These are phyloP conservation scores for Coemansia sp. DNA, from an alignment of 371 early-diverging fungal species.

Conservation along the genomic window DNA sequence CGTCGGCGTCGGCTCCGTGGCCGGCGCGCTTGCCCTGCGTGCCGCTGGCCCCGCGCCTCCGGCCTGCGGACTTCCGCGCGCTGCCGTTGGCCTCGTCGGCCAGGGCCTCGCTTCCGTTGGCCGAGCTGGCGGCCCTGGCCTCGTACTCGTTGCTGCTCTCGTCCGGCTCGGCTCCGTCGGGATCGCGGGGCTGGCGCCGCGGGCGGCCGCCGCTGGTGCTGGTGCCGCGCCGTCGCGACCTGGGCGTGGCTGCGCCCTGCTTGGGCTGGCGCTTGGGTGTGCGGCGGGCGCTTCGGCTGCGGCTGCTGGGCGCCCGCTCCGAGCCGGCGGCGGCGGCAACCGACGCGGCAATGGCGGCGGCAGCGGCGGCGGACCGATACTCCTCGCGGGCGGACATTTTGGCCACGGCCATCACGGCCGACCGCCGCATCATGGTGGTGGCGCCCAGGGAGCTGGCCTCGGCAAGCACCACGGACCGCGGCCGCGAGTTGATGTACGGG, in stretches of 20 bases:
- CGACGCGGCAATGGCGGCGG: conserved; percentile 42
- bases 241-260: conserved; percentile 53
- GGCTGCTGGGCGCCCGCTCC: not conserved
- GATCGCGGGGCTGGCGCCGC: conserved; percentile 1
- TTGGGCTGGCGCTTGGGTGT: conserved; percentile 53
- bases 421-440: conserved; percentile 44
- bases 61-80: not conserved
- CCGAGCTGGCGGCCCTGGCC: not conserved
- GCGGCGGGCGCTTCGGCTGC: conserved; percentile 13
- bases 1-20: not conserved
- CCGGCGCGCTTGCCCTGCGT: conserved; percentile 18
- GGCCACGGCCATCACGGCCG: conserved; percentile 44
- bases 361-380: conserved; percentile 35
- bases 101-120: not conserved
- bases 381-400: conserved; percentile 48
- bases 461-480: conserved; percentile 41
- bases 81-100: not conserved
- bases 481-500: conserved; percentile 55
- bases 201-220: conserved; percentile 9
- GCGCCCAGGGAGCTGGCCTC: conserved; percentile 49
- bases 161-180: conserved; percentile 14
- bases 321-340: conserved; percentile 31
- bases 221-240: too few relatives aligned
- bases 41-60: conserved; percentile 2
- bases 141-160: conserved; percentile 5